These are phyloP conservation scores for Aureococcus anophagefferens DNA, from an alignment of 108 stramenopile species.

Conservation along the genomic window DNA sequence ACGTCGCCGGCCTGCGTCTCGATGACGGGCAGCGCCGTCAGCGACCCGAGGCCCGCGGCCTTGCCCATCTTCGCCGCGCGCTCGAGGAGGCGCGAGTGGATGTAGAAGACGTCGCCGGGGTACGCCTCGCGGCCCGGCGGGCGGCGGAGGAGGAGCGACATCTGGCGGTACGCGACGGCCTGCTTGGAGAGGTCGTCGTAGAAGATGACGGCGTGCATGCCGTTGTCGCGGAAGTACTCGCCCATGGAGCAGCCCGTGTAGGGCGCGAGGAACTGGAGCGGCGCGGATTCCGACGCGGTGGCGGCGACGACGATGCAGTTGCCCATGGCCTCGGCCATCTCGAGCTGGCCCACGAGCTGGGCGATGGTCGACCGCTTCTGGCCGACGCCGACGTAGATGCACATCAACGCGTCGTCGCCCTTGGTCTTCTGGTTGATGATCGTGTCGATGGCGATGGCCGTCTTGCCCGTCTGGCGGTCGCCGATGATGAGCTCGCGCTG, in stretches of 20 bases:
- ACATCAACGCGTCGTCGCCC: slow-evolving; percentile 93
- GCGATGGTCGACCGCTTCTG: slow-evolving; percentile 99
- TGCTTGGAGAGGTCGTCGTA: slow-evolving; percentile 98
- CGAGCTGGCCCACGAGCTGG: slow-evolving; percentile 96
- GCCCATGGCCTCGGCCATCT: slow-evolving; percentile 87
- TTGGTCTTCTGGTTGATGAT: slow-evolving; percentile 99
- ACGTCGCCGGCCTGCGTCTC: slow-evolving; percentile 99
- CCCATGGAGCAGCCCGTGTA: slow-evolving; percentile 98
- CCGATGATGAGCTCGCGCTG: slow-evolving; percentile 95
- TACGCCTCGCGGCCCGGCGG: slow-evolving; percentile 99
- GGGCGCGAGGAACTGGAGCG: slow-evolving; percentile 98
- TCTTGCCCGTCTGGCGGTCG: slow-evolving; percentile 99
- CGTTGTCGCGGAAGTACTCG: slow-evolving; percentile 98
- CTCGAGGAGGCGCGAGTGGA: slow-evolving; percentile 98
- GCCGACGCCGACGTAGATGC: slow-evolving; percentile 99
- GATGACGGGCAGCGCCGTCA: slow-evolving; percentile 99
- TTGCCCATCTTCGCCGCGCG: slow-evolving; percentile 99
- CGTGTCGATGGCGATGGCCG: slow-evolving; percentile 99
- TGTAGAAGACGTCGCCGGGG: slow-evolving; percentile 99
- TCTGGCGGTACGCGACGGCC: slow-evolving; percentile 99
- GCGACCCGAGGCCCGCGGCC: slow-evolving; percentile 86
- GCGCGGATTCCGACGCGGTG: slow-evolving; percentile 97
- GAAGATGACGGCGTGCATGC: slow-evolving; percentile 99
- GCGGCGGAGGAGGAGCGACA: slow-evolving; percentile 99
- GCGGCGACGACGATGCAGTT: slow-evolving; percentile 98